These are phyloP conservation scores for Fragilariopsis cylindrus DNA, from an alignment of 108 stramenopile species.

Conservation along the genomic window DNA sequence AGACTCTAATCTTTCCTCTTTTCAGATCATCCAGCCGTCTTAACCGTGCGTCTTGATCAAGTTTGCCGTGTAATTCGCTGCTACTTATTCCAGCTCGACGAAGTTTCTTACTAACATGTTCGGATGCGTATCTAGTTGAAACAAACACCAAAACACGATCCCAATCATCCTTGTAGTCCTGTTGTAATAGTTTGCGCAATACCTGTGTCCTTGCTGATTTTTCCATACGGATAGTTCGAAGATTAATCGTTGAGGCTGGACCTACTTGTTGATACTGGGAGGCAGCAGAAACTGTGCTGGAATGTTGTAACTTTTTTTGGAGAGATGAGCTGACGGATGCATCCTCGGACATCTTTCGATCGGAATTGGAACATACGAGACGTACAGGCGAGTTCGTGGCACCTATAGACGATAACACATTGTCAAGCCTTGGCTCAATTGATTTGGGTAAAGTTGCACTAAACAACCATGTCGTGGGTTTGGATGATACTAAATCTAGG, in stretches of 20 bases:
- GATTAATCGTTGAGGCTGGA: conserved; percentile 63
- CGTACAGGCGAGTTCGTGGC: conserved; percentile 49
- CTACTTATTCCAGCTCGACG: conserved; percentile 69
- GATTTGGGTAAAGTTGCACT: conserved; percentile 93
- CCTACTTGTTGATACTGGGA: conserved; percentile 39
- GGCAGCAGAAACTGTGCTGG: conserved; percentile 22
- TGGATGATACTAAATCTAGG: conserved; percentile 39
- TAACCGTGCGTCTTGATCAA: conserved; percentile 88
- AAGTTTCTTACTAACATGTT: conserved; percentile 78
- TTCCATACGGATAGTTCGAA: conserved; percentile 64
- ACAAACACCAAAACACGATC: conserved; percentile 92
- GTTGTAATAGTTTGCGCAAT: conserved; percentile 57
- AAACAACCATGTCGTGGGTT: conserved; percentile 66
- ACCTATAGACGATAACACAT: conserved; percentile 69
- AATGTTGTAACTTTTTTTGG: conserved; percentile 35
- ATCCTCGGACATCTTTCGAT: conserved; percentile 40
- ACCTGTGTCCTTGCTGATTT: conserved; percentile 66
- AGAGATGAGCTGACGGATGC: conserved; percentile 29
- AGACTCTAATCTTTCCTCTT: conserved; percentile 71
- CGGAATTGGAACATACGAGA: conserved; percentile 52
- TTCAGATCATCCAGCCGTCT: conserved; percentile 79
- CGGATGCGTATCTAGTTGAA: conserved; percentile 81
- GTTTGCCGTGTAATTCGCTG: conserved; percentile 94
- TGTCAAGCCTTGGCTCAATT: conserved; percentile 82
- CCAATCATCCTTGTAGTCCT: conserved; percentile 51